These are phyloP conservation scores for Aspergillus coremiiformis DNA, from an alignment of 495 filamentous ascomycete genomes.

Conservation along the genomic window DNA sequence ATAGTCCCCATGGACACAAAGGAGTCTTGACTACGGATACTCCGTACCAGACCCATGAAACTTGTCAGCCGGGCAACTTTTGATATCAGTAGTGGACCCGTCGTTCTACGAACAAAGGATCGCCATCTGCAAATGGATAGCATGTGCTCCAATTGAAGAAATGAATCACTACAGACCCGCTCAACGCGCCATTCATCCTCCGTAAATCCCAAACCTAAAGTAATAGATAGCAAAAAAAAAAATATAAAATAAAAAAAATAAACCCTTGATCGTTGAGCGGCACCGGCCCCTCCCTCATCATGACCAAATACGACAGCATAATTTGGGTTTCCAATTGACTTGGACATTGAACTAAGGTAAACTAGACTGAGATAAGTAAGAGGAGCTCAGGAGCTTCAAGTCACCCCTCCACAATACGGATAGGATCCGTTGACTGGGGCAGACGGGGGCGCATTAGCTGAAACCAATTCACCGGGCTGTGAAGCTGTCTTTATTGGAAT, in stretches of 20 bases:
- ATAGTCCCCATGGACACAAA: neutral
- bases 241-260: too few relatives aligned
- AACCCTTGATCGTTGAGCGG: too few relatives aligned
- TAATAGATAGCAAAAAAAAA: too few relatives aligned
- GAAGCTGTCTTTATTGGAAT: neutral
- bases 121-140: neutral
- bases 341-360: neutral
- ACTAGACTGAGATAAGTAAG: neutral
- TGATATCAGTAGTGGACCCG: neutral
- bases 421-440: neutral
- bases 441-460: slow-evolving; percentile 1
- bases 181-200: neutral
- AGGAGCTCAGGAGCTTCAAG: neutral
- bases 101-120: neutral
- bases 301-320: neutral
- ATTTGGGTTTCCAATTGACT: neutral
- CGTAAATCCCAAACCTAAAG: neutral
- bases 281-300: neutral
- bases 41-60: neutral
- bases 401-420: neutral
- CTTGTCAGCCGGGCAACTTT: neutral
- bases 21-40: neutral
- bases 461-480: neutral
- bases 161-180: neutral
- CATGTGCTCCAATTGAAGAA: neutral